Evolutionary conservation across 2,329 filamentous ascomycete species (phyloP).

Genomic region (Periconia sp.): DNA sequence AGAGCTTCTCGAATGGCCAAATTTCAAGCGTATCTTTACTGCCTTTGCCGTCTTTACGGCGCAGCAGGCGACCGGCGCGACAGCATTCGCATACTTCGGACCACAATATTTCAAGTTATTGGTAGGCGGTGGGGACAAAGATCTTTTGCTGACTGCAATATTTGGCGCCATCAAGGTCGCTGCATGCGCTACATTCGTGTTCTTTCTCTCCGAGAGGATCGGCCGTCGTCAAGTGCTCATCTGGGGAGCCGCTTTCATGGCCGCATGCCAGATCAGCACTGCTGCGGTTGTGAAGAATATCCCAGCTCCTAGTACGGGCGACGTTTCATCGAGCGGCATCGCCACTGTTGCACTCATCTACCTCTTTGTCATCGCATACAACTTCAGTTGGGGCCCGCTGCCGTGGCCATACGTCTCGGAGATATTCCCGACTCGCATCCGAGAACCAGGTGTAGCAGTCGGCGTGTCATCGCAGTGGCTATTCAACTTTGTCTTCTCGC

Average conservation of each 20-base stretch:
- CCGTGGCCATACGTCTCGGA: slow-evolving; percentile 59
- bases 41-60: slow-evolving; percentile 56
- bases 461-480: slow-evolving; percentile 59
- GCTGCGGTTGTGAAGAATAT: slow-evolving; percentile 50
- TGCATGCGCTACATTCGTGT: slow-evolving; percentile 57
- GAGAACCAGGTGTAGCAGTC: slow-evolving; percentile 58
- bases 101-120: slow-evolving; percentile 62
- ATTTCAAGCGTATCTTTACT: slow-evolving; percentile 35
- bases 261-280: slow-evolving; percentile 40
- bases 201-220: slow-evolving; percentile 59
- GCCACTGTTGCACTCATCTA: slow-evolving; percentile 62
- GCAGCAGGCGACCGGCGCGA: slow-evolving; percentile 60
- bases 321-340: slow-evolving; percentile 49
- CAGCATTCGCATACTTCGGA: slow-evolving; percentile 61
- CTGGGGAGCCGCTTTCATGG: slow-evolving; percentile 40
- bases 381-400: slow-evolving; percentile 60
- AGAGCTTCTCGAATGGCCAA: slow-evolving; percentile 33
- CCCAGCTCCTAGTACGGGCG: slow-evolving; percentile 42
- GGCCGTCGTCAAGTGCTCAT: slow-evolving; percentile 49
- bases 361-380: slow-evolving; percentile 61
- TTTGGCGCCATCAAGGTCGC: slow-evolving; percentile 63
- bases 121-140: slow-evolving; percentile 49
- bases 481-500: slow-evolving; percentile 58
- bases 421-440: slow-evolving; percentile 60
- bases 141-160: slow-evolving; percentile 58